These are phyloP conservation scores for Kodamaea hsintzibuensis DNA, from an alignment of 805 yeast species.

Conservation along the genomic window DNA sequence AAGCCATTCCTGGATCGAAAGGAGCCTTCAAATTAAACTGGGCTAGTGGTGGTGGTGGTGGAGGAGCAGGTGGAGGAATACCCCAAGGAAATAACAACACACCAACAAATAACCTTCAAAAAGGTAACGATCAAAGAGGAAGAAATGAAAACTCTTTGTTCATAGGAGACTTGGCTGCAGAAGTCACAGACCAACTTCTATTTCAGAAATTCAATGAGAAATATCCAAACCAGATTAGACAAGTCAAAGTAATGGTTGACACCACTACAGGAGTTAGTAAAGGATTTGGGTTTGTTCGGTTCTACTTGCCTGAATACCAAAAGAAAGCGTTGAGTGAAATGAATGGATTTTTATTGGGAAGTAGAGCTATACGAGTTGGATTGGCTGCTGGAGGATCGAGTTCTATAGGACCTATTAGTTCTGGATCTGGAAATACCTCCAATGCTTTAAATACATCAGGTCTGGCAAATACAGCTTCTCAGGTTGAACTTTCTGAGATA, in stretches of 20 bases:
- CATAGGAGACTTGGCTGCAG: constrained; percentile 81
- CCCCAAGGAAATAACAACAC: neutral
- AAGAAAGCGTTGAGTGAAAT: constrained; percentile 73
- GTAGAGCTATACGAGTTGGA: constrained; percentile 76
- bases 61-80: constrained; percentile 34
- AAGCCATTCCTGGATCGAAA: constrained; percentile 64
- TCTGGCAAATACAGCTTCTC: constrained; percentile 15
- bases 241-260: constrained; percentile 79
- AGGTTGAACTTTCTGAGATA: constrained; percentile 13
- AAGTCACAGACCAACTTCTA: constrained; percentile 65
- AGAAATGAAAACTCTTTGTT: constrained; percentile 63
- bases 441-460: constrained; percentile 19
- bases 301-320: constrained; percentile 63
- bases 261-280: constrained; percentile 66
- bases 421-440: constrained; percentile 4
- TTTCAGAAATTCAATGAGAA: constrained; percentile 65
- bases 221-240: constrained; percentile 66
- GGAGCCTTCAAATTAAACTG: constrained; percentile 71
- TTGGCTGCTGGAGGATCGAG: constrained; percentile 36
- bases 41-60: constrained; percentile 68
- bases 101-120: neutral
- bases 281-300: constrained; percentile 91
- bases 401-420: constrained; percentile 3
- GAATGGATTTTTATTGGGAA: constrained; percentile 75
- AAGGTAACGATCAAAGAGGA: neutral